These are phyloP conservation scores for Spizellomyces sp. DNA, from an alignment of 192 early-diverging fungal genomes.

Conservation along the genomic window DNA sequence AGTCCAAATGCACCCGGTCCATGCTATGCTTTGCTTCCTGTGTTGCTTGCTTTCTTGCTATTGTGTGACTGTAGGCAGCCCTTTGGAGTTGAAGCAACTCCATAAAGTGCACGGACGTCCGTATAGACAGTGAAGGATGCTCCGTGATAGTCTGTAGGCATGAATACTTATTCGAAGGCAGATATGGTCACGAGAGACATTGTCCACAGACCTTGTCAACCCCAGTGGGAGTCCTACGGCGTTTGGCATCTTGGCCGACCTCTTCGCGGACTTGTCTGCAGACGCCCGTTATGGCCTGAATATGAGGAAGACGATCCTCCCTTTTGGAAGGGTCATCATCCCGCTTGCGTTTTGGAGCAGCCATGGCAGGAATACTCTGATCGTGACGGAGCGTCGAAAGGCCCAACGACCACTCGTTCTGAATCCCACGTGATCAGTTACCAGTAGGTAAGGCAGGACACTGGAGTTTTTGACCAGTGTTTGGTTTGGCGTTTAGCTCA, in stretches of 20 bases:
- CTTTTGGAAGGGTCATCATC: not conserved
- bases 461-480: too few relatives aligned
- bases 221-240: not conserved
- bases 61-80: constrained; percentile 30
- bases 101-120: constrained; percentile 24
- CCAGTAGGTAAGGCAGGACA: too few relatives aligned
- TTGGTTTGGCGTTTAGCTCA: too few relatives aligned
- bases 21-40: constrained; percentile 56
- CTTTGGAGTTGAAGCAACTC: constrained; percentile 36
- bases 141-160: not conserved
- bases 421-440: too few relatives aligned
- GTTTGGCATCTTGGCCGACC: not conserved
- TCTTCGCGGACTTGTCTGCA: not conserved
- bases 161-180: not conserved
- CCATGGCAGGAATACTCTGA: not conserved
- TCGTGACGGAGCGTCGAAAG: not conserved
- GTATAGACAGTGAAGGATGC: not conserved
- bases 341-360: constrained; percentile 3
- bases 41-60: constrained; percentile 46
- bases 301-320: not conserved
- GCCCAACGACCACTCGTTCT: too few relatives aligned
- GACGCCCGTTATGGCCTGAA: not conserved
- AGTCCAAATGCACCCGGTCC: constrained; percentile 48
- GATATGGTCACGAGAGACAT: not conserved
- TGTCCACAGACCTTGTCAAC: not conserved